A percentile compares a stretch with the other conserved stretches of the same genome.
Conservation (phyloP, 192 early-diverging fungal species). For the Podila minutissima region DNA sequence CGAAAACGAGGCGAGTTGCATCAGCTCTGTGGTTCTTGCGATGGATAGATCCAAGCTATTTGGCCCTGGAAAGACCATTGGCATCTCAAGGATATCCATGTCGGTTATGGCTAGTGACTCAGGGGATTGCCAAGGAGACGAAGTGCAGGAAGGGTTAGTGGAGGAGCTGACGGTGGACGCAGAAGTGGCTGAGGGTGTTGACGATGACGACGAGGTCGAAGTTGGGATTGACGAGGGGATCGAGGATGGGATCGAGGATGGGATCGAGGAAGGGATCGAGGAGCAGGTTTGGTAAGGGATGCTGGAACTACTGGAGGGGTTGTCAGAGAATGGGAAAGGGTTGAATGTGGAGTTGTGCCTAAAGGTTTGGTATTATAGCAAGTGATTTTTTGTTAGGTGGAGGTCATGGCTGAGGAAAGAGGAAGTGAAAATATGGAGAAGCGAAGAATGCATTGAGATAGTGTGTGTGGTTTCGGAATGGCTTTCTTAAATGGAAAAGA, state of each 20-base stretch:
- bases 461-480: too few species aligned
- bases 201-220: not conserved
- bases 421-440: too few species aligned
- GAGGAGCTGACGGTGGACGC: not conserved
- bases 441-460: too few species aligned
- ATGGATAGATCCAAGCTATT: slow-evolving; percentile 5
- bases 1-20: not conserved
- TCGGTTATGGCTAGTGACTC: slow-evolving; percentile 12
- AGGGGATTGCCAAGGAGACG: slow-evolving; percentile 22
- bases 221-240: not conserved
- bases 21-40: slow-evolving; percentile 8
- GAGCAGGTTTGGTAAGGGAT: too few species aligned
- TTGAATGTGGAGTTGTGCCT: too few species aligned
- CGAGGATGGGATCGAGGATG: not conserved
- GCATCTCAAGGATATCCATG: slow-evolving; percentile 36
- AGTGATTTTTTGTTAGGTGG: too few species aligned
- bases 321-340: too few species aligned
- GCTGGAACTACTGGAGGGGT: too few species aligned
- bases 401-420: too few species aligned
- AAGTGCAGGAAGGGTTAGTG: slow-evolving; percentile 13
- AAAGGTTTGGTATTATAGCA: too few species aligned
- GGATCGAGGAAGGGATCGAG: too few species aligned
- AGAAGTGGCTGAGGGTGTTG: not conserved
- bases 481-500: too few species aligned
- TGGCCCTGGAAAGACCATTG: slow-evolving; percentile 33